These are phyloP conservation scores for Balakata baccata DNA, from an alignment of 345 rosid genomes.

Conservation along the genomic window DNA sequence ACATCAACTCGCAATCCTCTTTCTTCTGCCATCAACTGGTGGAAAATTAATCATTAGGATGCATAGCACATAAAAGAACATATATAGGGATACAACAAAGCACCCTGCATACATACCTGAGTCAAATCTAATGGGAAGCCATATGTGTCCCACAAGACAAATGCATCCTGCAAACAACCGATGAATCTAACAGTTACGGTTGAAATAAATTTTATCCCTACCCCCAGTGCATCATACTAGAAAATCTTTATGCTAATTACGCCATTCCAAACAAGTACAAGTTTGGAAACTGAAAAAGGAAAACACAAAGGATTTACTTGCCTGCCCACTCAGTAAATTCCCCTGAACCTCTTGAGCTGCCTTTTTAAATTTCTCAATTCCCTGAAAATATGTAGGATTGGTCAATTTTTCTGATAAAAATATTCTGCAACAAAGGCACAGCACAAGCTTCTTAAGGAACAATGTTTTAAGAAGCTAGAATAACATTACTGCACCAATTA, in stretches of 20 bases:
- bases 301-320: conserved; percentile 14
- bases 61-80: conserved; percentile 8
- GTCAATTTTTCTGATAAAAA: conserved; percentile 2
- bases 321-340: conserved; percentile 74
- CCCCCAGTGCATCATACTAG: conserved; percentile 1
- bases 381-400: conserved; percentile 42
- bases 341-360: conserved; percentile 84
- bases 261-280: not conserved
- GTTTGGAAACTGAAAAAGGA: not conserved
- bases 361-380: conserved; percentile 90
- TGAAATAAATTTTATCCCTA: not conserved
- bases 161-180: conserved; percentile 71
- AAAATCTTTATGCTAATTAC: not conserved
- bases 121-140: conserved; percentile 97
- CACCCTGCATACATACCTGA: conserved; percentile 55
- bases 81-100: conserved; percentile 7
- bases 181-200: conserved; percentile 1
- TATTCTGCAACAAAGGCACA: not conserved
- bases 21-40: conserved; percentile 95
- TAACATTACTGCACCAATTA: not conserved
- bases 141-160: conserved; percentile 92
- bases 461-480: not conserved
- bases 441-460: not conserved
- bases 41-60: conserved; percentile 11
- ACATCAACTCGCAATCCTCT: conserved; percentile 78